Evolutionary conservation across 1,139 yeast species (phyloP).

Genomic region (Saccharomyces hybrid): DNA sequence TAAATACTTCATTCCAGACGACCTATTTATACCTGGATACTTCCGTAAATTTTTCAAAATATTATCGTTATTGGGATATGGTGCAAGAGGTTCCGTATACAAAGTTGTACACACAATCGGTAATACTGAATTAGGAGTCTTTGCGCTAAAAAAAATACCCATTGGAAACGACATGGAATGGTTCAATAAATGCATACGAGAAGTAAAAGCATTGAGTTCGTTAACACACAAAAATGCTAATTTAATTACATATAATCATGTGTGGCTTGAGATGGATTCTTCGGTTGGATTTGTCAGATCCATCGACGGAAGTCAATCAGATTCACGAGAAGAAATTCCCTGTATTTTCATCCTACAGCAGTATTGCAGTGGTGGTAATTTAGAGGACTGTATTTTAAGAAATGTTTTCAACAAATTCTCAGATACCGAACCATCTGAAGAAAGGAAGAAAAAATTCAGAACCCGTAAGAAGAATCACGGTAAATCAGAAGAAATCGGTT

Average conservation of each 20-base stretch:
- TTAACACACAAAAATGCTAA: conserved; percentile 47
- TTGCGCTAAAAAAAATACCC: conserved; percentile 78
- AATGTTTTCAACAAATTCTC: conserved; percentile 29
- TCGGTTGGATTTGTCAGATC: conserved; percentile 24
- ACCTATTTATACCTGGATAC: conserved; percentile 64
- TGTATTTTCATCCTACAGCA: conserved; percentile 81
- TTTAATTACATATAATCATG: conserved; percentile 79
- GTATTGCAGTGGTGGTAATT: conserved; percentile 81
- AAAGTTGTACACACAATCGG: conserved; percentile 68
- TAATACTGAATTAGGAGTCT: conserved; percentile 65
- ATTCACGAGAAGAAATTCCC: conserved; percentile 44
- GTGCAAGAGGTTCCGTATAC: conserved; percentile 78
- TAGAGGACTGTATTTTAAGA: conserved; percentile 55
- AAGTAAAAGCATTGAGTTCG: conserved; percentile 56
- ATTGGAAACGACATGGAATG: conserved; percentile 68
- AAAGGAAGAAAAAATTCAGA: conserved; percentile 32
- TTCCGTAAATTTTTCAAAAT: conserved; percentile 59
- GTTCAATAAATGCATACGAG: conserved; percentile 64
- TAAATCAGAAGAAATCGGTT: conserved; percentile 26
- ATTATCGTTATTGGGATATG: conserved; percentile 55
- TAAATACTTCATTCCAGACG: conserved; percentile 23
- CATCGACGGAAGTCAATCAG: conserved; percentile 13
- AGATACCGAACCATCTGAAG: conserved; percentile 23
- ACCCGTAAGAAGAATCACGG: conserved; percentile 28
- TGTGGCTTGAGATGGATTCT: conserved; percentile 75